These are phyloP conservation scores for Patellaria atrata DNA, from an alignment of 495 filamentous ascomycete genomes.

Conservation along the genomic window DNA sequence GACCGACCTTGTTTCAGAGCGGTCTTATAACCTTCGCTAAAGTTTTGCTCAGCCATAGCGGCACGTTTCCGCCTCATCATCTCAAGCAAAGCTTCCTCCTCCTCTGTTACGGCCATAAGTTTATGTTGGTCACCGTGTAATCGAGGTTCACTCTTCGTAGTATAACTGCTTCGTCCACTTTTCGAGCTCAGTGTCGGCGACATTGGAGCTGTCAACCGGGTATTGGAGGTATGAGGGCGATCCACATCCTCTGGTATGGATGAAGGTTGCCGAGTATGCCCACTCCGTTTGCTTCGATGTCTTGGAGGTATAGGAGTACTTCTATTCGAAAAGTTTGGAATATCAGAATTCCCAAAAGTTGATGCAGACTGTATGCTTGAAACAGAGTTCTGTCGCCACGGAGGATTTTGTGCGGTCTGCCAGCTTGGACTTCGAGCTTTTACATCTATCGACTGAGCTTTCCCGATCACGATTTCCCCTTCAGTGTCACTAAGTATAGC, in stretches of 20 bases:
- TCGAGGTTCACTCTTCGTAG: slow-evolving; percentile 11
- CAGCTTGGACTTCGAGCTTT: slow-evolving; percentile 9
- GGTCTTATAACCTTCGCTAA: slow-evolving; percentile 37
- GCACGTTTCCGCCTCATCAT: slow-evolving; percentile 67
- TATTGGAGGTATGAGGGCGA: slow-evolving; percentile 5
- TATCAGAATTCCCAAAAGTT: too few species aligned
- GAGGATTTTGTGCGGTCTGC: neutral
- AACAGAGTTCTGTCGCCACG: slow-evolving; percentile 8
- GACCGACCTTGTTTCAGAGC: slow-evolving; percentile 14
- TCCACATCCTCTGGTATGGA: slow-evolving; percentile 15
- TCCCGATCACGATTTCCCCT: slow-evolving; percentile 17
- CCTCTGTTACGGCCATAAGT: slow-evolving; percentile 72
- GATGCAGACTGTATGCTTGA: slow-evolving; percentile 12
- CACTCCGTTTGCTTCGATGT: slow-evolving; percentile 6
- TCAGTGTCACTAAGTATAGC: slow-evolving; percentile 6
- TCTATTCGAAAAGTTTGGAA: too few species aligned
- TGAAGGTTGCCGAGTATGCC: slow-evolving; percentile 16
- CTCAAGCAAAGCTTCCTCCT: slow-evolving; percentile 72
- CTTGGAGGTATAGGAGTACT: slow-evolving; percentile 15
- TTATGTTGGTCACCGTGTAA: slow-evolving; percentile 24
- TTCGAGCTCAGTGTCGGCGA: slow-evolving; percentile 5
- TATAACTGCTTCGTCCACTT: slow-evolving; percentile 11
- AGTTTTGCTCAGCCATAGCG: slow-evolving; percentile 57
- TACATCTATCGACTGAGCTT: slow-evolving; percentile 18
- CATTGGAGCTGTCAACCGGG: slow-evolving; percentile 5